Evolutionary conservation across 225 moss, liverwort and hornwort species (phyloP).

Genomic region (Straminergon stramineum): DNA sequence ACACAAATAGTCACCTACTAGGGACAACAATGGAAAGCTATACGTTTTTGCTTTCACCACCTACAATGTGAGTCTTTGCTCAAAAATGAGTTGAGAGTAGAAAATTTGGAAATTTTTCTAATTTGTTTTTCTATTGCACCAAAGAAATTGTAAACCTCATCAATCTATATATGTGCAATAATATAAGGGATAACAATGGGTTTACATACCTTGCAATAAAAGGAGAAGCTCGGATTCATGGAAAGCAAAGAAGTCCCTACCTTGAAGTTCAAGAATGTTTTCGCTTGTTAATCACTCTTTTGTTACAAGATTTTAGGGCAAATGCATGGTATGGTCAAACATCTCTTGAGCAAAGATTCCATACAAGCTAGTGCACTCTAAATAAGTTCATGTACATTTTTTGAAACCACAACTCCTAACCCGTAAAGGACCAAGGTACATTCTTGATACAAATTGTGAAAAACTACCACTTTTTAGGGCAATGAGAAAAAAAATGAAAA

Average conservation of each 20-base stretch:
- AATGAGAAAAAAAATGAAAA: too few species aligned
- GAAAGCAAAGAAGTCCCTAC: background rate
- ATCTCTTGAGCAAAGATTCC: background rate
- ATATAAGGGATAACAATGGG: background rate
- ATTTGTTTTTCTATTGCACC: background rate
- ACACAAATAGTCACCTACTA: too few species aligned
- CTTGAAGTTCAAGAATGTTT: background rate
- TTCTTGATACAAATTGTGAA: too few species aligned
- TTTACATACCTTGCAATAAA: background rate
- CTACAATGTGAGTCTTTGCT: background rate
- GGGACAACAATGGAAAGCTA: background rate
- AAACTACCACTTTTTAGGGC: too few species aligned
- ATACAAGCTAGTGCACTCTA: background rate
- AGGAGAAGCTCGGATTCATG: background rate
- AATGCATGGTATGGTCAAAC: background rate
- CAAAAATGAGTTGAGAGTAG: background rate
- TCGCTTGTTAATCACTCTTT: accelerated
- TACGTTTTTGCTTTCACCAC: background rate
- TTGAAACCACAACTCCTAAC: too few species aligned
- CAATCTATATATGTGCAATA: background rate
- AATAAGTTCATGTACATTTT: background rate
- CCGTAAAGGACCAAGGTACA: too few species aligned
- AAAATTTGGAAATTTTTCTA: background rate
- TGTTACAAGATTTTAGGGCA: background rate
- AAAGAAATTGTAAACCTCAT: background rate